Evolutionary conservation across 2,329 filamentous ascomycete species (phyloP), one percentile per base, ranked within the genome.

Genomic region (Aspergillus uvarum): DNA sequence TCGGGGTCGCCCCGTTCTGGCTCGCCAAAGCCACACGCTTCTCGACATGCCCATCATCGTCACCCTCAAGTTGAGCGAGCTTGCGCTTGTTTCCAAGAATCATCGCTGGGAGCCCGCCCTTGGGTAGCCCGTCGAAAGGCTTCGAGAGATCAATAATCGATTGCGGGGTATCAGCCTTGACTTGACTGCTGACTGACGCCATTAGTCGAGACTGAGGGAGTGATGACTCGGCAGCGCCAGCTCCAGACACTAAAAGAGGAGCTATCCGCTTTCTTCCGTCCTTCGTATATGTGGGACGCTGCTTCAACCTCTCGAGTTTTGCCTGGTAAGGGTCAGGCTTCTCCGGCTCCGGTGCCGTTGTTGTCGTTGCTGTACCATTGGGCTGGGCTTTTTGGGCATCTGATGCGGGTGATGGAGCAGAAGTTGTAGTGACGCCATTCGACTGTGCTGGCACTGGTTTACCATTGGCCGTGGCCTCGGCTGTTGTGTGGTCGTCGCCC

Each of bases 251-350:
- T 12, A 99, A 82, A 64, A 99, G 82, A 1, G 95, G 95, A 4
- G 92, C 91, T 58, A 99, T 94, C 57, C 95, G 86, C 79, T 99
- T 99, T 79, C 95, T 98, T 31, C 95, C 95, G 66, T 99, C 94
- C 74, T 97, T 98, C 0, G 92, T 96, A 61, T 97, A 89, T 0
- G 94, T 97, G 3, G 98, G 93, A 55, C 95, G 86, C 63, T 94
- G 91, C 76, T 98, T 98, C 64, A 98, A 78, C 63, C 85, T 84
- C 66, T 89, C 87, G 3, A 89, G 74, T 66, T 86, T 86, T 16
- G 80, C 82, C 60, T 81, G 79, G 65, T 84, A 85, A 11, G 83
- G 81, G 66, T 89, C 86, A 3, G 74, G 73, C 61, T 78, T 77
- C 29, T 74, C 70, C 14, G 72, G 58, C 47, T 76, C 80, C 65